Evolutionary conservation across 768 basidiomycete species (phyloP), one percentile per base, ranked within the genome.

Genomic region (Tylopilus vinaceipallidus): DNA sequence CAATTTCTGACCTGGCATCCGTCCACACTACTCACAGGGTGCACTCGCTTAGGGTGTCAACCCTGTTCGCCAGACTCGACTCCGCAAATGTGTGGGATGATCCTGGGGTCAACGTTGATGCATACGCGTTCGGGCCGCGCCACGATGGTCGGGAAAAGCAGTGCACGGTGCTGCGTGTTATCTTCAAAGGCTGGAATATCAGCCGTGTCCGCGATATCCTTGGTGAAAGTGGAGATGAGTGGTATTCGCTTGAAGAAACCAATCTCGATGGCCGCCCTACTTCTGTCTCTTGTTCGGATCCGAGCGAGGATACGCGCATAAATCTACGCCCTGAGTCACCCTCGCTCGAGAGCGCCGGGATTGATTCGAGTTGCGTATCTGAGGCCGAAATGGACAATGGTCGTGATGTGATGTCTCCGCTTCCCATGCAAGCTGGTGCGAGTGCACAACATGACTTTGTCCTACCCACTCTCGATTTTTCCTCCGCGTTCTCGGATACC

Each of bases 401-500:
- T 16, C 16, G 12, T 24, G 53, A 49, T 36, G 37, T 47, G 6
- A 23, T 57, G 8, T 55, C 53, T 36, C 30, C 32, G 10, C 45
- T 53, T 2, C 52, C 53, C 9, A 52, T 59, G 40, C 53, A 60
- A 6, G 45, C 49, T 22, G 69, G 77, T 20, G 60, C 57, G 20
- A 84, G 88, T 59, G 79, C 84, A 11, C 72, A 86, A 3, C 71
- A 79, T 17, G 87, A 88, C 3, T 79, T 94, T 50, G 67, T 92
- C 11, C 70, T 91, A n/a, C 89, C 90, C 5, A 86, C 81, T 1
- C 75, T 91, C 45, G 87, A 90, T 63, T 78, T 88, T 54, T 86
- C 86, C 0, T 76, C 82, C 6, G 67, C 74, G 8, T 78, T 77
- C 23, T 35, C 56, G 13, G 47, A 44, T 8, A 43, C 48, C 8